phyloP scores from a whole-genome alignment of 495 filamentous ascomycete species.

The Penicillium angulare region DNA sequence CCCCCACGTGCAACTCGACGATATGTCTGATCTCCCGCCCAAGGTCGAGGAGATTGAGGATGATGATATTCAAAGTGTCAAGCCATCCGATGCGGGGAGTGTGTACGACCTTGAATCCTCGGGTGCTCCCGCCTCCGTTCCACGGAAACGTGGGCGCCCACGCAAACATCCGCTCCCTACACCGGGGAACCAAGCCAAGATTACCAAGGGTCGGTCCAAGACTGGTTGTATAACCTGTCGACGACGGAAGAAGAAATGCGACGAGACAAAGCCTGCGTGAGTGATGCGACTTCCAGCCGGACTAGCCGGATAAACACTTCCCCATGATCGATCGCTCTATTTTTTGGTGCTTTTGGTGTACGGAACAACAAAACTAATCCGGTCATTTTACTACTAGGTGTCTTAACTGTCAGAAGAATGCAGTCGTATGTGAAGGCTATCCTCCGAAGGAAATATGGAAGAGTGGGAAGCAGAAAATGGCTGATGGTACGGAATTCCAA shows the following conservation, averaged over 20 bases:
- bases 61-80: constrained; percentile 38
- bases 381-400: constrained; percentile 43
- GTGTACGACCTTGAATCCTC: constrained; percentile 14
- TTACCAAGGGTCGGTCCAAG: constrained; percentile 87
- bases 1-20: constrained; percentile 7
- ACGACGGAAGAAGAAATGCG: constrained; percentile 94
- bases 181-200: constrained; percentile 57
- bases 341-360: no score
- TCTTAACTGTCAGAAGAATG: constrained; percentile 91
- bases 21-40: constrained; percentile 29
- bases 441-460: constrained; percentile 87
- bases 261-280: constrained; percentile 84
- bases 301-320: background rate
- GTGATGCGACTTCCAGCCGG: no score
- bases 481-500: constrained; percentile 60
- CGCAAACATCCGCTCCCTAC: constrained; percentile 73
- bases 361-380: constrained; percentile 1
- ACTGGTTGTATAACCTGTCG: constrained; percentile 92
- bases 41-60: constrained; percentile 50
- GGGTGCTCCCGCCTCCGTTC: constrained; percentile 39
- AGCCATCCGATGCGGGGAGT: constrained; percentile 31
- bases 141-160: constrained; percentile 70
- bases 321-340: background rate
- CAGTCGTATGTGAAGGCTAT: constrained; percentile 89
- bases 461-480: constrained; percentile 72